phyloP scores from a whole-genome alignment of 768 basidiomycete species.

The Suillus brevipes region DNA sequence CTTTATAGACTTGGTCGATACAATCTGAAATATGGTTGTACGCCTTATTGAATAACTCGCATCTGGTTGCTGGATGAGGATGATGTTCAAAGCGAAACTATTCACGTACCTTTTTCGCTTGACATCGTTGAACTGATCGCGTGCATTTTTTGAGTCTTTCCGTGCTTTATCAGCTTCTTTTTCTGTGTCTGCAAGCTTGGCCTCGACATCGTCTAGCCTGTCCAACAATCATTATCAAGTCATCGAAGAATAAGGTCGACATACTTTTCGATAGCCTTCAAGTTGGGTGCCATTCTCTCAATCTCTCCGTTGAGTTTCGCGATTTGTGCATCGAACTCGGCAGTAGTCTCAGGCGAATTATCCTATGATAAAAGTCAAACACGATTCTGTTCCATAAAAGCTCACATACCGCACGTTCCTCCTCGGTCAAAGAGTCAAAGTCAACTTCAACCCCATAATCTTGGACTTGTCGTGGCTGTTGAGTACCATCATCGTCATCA shows the following conservation, averaged over 20 bases:
- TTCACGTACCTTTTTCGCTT: constrained; percentile 70
- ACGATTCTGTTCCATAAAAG: not conserved
- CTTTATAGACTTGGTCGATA: constrained; percentile 97
- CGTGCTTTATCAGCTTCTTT: constrained; percentile 90
- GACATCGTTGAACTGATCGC: constrained; percentile 88
- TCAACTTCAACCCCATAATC: constrained; percentile 92
- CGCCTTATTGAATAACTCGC: constrained; percentile 91
- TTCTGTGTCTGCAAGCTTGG: constrained; percentile 85
- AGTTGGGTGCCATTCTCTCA: constrained; percentile 91
- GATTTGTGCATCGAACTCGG: constrained; percentile 74
- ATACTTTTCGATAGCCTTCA: constrained; percentile 92
- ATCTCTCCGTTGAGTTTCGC: constrained; percentile 75
- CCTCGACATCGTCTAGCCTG: constrained; percentile 82
- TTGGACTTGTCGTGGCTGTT: constrained; percentile 66
- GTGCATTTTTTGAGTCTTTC: constrained; percentile 85
- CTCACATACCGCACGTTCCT: constrained; percentile 62
- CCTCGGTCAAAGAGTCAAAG: constrained; percentile 72
- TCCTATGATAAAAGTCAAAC: constrained; percentile 39
- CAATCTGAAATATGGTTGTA: constrained; percentile 94
- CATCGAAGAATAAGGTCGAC: constrained; percentile 21
- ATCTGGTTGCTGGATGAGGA: constrained; percentile 34
- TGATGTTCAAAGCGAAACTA: not conserved
- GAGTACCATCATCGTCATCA: constrained; percentile 81
- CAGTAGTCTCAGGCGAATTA: constrained; percentile 61
- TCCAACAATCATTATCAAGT: not conserved